Conservation (phyloP, 306 rosid genomes). For the Trifolium dubium region DNA sequence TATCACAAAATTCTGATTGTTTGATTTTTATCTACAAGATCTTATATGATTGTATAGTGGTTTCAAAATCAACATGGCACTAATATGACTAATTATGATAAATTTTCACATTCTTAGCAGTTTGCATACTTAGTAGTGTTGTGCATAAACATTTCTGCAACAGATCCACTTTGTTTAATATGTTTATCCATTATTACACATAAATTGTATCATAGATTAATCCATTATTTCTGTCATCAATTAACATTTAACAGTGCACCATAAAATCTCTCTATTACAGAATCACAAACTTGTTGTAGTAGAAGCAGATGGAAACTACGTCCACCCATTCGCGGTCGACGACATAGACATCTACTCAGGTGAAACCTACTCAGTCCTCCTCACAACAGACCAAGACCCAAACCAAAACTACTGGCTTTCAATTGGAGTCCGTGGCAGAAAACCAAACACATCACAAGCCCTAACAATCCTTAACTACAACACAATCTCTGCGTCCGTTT, state of each 20-base stretch:
- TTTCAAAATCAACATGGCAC: too few relatives aligned
- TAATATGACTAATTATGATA: too few relatives aligned
- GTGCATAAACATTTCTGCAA: too few relatives aligned
- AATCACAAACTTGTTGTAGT: constrained; percentile 78
- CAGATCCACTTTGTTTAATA: too few relatives aligned
- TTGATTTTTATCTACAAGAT: too few relatives aligned
- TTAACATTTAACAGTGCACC: not conserved
- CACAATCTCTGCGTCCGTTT: constrained; percentile 54
- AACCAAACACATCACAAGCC: constrained; percentile 64
- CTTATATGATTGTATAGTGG: too few relatives aligned
- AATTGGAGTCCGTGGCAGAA: constrained; percentile 67
- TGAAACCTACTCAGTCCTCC: constrained; percentile 77
- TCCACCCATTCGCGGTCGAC: constrained; percentile 60
- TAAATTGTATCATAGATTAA: not conserved
- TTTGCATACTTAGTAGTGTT: too few relatives aligned
- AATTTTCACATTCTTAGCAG: too few relatives aligned
- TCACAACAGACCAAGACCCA: constrained; percentile 71
- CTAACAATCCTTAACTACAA: constrained; percentile 68
- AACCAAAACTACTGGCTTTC: constrained; percentile 77
- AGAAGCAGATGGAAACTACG: constrained; percentile 90
- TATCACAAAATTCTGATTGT: too few relatives aligned
- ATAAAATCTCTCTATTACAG: constrained; percentile 39
- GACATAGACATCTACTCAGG: constrained; percentile 86
- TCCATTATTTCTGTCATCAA: not conserved
- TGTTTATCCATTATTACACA: not conserved